Conservation (phyloP, 306 rosid genomes). For the Castanospermum australe region DNA sequence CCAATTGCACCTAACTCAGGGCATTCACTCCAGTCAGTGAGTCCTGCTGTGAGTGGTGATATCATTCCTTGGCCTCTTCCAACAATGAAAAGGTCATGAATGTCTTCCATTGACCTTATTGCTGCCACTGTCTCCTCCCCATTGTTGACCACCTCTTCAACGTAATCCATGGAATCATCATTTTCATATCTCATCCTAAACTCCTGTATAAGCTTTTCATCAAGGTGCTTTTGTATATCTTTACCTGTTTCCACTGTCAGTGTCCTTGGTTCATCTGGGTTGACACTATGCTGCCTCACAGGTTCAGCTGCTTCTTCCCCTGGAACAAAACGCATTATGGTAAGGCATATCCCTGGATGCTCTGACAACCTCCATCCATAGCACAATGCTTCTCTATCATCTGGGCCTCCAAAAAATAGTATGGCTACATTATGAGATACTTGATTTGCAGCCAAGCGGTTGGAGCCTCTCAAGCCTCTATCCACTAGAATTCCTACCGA, state of each 20-base stretch:
- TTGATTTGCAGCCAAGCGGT: slow-evolving; percentile 50
- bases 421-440: slow-evolving; percentile 52
- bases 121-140: slow-evolving; percentile 87
- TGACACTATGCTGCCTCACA: neutral
- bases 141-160: slow-evolving; percentile 65
- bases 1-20: slow-evolving; percentile 93
- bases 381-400: slow-evolving; percentile 83
- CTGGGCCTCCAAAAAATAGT: slow-evolving; percentile 88
- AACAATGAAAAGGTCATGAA: slow-evolving; percentile 74
- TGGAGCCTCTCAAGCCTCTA: slow-evolving; percentile 67
- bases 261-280: neutral
- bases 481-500: slow-evolving; percentile 86
- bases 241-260: slow-evolving; percentile 45
- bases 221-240: slow-evolving; percentile 52
- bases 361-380: slow-evolving; percentile 87
- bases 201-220: slow-evolving; percentile 53
- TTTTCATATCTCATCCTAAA: slow-evolving; percentile 27
- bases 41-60: slow-evolving; percentile 82
- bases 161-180: slow-evolving; percentile 45
- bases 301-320: slow-evolving; percentile 36
- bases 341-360: slow-evolving; percentile 57
- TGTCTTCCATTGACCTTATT: slow-evolving; percentile 60
- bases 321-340: slow-evolving; percentile 53
- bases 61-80: slow-evolving; percentile 84
- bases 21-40: slow-evolving; percentile 96